Evolutionary conservation across 2,329 filamentous ascomycete species (phyloP).

Genomic region (Fonsecaea monophora): DNA sequence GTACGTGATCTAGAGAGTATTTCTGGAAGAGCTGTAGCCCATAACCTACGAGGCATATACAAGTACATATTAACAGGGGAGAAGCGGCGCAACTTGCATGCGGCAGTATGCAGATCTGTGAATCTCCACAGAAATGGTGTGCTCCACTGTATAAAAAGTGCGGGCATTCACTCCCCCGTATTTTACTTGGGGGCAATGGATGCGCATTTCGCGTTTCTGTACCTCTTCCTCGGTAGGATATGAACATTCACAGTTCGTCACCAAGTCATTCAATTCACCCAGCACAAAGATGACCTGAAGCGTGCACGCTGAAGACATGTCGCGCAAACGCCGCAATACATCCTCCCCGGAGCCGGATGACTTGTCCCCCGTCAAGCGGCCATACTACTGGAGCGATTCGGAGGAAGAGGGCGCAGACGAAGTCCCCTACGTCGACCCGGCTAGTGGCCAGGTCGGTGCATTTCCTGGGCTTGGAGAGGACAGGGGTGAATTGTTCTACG

Average conservation of each 20-base stretch:
- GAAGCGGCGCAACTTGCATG: too few relatives aligned
- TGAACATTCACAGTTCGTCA: too few relatives aligned
- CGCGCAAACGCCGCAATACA: slow-evolving; percentile 40
- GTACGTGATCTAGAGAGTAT: not conserved
- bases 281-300: not conserved
- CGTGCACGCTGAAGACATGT: slow-evolving; percentile 39
- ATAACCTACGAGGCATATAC: too few relatives aligned
- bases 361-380: slow-evolving; percentile 29
- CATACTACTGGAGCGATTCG: slow-evolving; percentile 7
- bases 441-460: slow-evolving; percentile 74
- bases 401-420: slow-evolving; percentile 43
- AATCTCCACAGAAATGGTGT: not conserved
- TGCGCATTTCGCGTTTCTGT: not conserved
- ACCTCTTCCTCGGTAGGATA: too few relatives aligned
- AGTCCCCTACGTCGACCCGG: slow-evolving; percentile 62
- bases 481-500: slow-evolving; percentile 66
- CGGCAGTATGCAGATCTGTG: not conserved
- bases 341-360: slow-evolving; percentile 39
- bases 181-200: not conserved
- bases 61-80: too few relatives aligned
- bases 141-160: not conserved
- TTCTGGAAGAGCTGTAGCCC: not conserved
- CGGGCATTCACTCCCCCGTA: not conserved
- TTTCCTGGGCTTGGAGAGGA: slow-evolving; percentile 68
- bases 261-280: not conserved